Evolutionary conservation across 805 yeast genomes (phyloP).

Genomic region (Starmerella apicola): DNA sequence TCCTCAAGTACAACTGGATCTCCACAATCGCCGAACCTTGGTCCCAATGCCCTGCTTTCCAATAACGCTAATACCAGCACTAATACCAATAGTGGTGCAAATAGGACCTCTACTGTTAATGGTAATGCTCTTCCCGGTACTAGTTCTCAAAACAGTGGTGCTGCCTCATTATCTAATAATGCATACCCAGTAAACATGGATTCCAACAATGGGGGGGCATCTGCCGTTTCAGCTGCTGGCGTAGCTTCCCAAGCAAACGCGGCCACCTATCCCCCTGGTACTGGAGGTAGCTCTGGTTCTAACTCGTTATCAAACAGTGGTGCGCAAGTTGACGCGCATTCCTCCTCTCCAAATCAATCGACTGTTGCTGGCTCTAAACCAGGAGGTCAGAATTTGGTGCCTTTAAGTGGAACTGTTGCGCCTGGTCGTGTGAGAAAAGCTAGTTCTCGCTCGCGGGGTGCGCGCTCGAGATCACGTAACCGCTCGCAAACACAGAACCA

Average conservation of each 20-base stretch:
- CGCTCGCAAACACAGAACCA: slow-evolving; percentile 12
- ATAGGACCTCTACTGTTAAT: not conserved
- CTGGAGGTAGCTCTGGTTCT: not conserved
- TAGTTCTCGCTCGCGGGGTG: slow-evolving; percentile 16
- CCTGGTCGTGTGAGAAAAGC: slow-evolving; percentile 15
- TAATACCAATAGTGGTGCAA: not conserved
- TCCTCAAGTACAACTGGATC: slow-evolving; percentile 5
- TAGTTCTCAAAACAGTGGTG: not conserved
- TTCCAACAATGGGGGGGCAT: too few species aligned
- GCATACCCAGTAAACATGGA: too few species aligned
- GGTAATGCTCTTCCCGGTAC: too few species aligned
- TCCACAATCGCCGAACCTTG: slow-evolving; percentile 4
- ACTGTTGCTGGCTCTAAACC: not conserved
- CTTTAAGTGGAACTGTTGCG: slow-evolving; percentile 9
- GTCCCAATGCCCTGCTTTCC: not conserved
- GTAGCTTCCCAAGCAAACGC: too few species aligned
- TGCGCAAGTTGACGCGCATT: not conserved
- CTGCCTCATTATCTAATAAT: too few species aligned
- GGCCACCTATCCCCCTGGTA: not conserved
- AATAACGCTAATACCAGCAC: slow-evolving; percentile 1
- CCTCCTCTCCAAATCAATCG: not conserved
- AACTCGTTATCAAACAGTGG: not conserved
- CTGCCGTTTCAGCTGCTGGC: too few species aligned
- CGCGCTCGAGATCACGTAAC: slow-evolving; percentile 13
- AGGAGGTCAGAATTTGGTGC: not conserved